Conservation (phyloP, 1,139 yeast species). For the Hyphopichia wangnamkhiaoensis region DNA sequence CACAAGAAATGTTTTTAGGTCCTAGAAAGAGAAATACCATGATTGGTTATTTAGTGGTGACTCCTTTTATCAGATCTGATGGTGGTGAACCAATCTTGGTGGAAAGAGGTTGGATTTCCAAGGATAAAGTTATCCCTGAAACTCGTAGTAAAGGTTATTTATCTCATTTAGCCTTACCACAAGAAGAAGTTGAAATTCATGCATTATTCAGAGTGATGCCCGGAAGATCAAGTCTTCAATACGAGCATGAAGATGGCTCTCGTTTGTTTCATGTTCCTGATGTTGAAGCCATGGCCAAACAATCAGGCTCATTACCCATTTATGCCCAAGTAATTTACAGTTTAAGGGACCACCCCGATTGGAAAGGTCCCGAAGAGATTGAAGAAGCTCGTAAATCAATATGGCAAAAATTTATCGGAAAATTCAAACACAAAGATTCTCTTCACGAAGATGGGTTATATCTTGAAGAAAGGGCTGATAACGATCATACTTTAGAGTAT, state of each 20-base stretch:
- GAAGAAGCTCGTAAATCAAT: slow-evolving; percentile 8
- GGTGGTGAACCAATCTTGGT: slow-evolving; percentile 74
- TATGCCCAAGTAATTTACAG: slow-evolving; percentile 77
- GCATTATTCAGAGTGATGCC: slow-evolving; percentile 79
- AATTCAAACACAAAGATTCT: slow-evolving; percentile 5
- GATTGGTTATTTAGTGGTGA: slow-evolving; percentile 76
- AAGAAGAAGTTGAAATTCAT: slow-evolving; percentile 70
- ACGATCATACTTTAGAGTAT: slow-evolving; percentile 38
- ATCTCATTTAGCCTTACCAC: slow-evolving; percentile 68
- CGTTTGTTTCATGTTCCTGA: slow-evolving; percentile 72
- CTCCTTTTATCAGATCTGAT: slow-evolving; percentile 76
- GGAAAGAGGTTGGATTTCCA: slow-evolving; percentile 92
- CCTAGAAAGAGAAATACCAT: slow-evolving; percentile 79
- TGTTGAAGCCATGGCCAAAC: slow-evolving; percentile 75
- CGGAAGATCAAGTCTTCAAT: slow-evolving; percentile 66
- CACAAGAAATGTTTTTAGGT: slow-evolving; percentile 88
- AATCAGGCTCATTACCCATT: slow-evolving; percentile 67
- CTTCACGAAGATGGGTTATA: slow-evolving; percentile 17
- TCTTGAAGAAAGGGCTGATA: slow-evolving; percentile 17
- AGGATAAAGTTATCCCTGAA: slow-evolving; percentile 67
- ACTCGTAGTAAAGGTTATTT: slow-evolving; percentile 51
- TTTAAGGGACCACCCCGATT: slow-evolving; percentile 59
- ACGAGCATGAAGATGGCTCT: slow-evolving; percentile 68
- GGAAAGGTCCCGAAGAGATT: slow-evolving; percentile 23
- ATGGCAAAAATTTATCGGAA: slow-evolving; percentile 10